Conservation (phyloP, 1,139 yeast species). For the Pichia sp. region DNA sequence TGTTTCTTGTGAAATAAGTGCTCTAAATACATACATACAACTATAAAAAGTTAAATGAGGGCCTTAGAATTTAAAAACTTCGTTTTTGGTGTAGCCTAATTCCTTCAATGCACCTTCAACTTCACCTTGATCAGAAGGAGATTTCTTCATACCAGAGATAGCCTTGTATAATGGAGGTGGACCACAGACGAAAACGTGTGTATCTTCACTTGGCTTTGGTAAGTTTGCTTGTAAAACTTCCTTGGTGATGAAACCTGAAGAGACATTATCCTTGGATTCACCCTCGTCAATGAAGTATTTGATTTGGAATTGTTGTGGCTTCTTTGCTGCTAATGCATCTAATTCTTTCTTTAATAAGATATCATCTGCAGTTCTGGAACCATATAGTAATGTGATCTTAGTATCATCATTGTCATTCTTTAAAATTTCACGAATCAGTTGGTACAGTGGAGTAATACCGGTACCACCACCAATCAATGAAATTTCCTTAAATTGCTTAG, state of each 20-base stretch:
- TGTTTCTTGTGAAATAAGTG: too few relatives aligned
- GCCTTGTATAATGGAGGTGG: conserved; percentile 84
- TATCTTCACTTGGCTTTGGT: conserved; percentile 48
- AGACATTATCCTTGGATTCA: conserved; percentile 18
- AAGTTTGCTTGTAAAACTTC: conserved; percentile 48
- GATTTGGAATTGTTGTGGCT: conserved; percentile 70
- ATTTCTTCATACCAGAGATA: conserved; percentile 74
- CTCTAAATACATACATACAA: neutral
- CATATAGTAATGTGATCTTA: conserved; percentile 71
- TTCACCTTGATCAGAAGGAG: conserved; percentile 94
- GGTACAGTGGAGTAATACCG: conserved; percentile 93
- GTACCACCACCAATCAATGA: conserved; percentile 93
- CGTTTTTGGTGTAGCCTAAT: conserved; percentile 78
- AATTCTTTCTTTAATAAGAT: conserved; percentile 71
- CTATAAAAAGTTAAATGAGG: neutral
- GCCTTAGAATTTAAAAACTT: conserved; percentile 77
- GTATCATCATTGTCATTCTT: conserved; percentile 77
- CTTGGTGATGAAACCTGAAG: conserved; percentile 60
- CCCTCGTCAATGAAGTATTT: conserved; percentile 74
- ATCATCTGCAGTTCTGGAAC: conserved; percentile 68
- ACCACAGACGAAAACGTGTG: conserved; percentile 79
- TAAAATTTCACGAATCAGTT: conserved; percentile 62
- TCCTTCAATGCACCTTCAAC: conserved; percentile 81
- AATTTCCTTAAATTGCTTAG: conserved; percentile 73
- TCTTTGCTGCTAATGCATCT: conserved; percentile 52